These are phyloP conservation scores for Teratosphaeria epicoccoides DNA, from an alignment of 2,329 filamentous ascomycete species.

Conservation along the genomic window DNA sequence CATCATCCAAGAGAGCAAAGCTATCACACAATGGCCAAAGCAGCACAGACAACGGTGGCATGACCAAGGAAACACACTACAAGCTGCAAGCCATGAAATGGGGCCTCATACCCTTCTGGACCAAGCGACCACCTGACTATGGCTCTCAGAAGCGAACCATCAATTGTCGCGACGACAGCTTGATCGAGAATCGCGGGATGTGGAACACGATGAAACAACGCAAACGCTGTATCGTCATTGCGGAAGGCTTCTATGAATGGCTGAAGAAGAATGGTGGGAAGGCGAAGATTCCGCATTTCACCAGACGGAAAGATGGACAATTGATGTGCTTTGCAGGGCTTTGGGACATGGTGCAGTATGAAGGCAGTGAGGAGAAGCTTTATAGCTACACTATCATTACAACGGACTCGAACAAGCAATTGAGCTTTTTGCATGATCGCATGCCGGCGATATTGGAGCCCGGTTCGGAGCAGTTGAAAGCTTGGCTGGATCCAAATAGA, in stretches of 20 bases:
- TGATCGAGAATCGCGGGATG: slow-evolving; percentile 66
- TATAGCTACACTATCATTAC: slow-evolving; percentile 95
- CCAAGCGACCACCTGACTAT: slow-evolving; percentile 71
- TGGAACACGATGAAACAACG: slow-evolving; percentile 85
- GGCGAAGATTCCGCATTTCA: slow-evolving; percentile 75
- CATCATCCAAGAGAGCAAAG: slow-evolving; percentile 16
- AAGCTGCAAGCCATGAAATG: slow-evolving; percentile 91
- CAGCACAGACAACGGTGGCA: slow-evolving; percentile 10
- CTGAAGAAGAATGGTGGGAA: slow-evolving; percentile 65
- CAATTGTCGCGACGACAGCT: slow-evolving; percentile 85
- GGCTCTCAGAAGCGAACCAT: slow-evolving; percentile 74
- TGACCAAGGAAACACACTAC: slow-evolving; percentile 46
- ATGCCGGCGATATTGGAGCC: slow-evolving; percentile 91
- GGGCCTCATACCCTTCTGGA: slow-evolving; percentile 92
- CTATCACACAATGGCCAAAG: slow-evolving; percentile 9
- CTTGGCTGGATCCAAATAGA: slow-evolving; percentile 66
- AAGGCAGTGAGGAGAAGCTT: slow-evolving; percentile 57
- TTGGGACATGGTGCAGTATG: slow-evolving; percentile 79
- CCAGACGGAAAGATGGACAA: slow-evolving; percentile 69
- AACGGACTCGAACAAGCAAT: slow-evolving; percentile 69
- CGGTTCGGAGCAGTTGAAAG: slow-evolving; percentile 56
- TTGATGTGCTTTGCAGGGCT: slow-evolving; percentile 84
- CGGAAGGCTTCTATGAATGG: slow-evolving; percentile 96
- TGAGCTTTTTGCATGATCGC: slow-evolving; percentile 80
- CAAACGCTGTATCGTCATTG: slow-evolving; percentile 79